Evolutionary conservation across 768 basidiomycete species (phyloP), one percentile per base, ranked within the genome.

Genomic region (Lentinula detonsa): DNA sequence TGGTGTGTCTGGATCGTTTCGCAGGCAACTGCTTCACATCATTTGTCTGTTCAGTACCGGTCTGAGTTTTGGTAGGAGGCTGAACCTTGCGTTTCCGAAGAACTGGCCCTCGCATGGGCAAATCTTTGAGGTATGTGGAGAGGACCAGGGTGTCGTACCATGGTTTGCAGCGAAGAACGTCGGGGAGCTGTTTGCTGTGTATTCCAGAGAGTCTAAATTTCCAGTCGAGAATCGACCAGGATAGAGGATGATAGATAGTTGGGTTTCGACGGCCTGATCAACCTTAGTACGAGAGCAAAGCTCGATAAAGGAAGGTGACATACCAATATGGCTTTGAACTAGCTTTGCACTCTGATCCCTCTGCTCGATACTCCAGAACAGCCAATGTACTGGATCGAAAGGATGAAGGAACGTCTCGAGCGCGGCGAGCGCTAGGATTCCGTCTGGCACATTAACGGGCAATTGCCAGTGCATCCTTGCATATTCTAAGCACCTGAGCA

Each of bases 361-460:
- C 65, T 76, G 74, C 52, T 76, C 78, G 62, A 75, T 76, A 50
- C 76, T 78, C 87, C 87, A 88, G 68, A 88, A 81, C n/a, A 83
- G 71, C 81, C 83, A 83, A 65, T 87, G 85, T 5, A 78, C 81
- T 13, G 79, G 79, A 68, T 86, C 80, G 34, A 76, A 74, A 15
- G 80, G 81, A 52, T 75, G 74, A 65, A 83, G 78, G 64, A 86
- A 80, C 11, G 87, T 81, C 9, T 79, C 78, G 62, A 88, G 80
- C 2, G 86, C 87, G 4, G 81, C 83, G 57, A 88, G 81, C 31
- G 80, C 78, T 62, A 85, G 78, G 60, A 86, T 69, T 60, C 77
- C 67, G 60, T 80, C 72, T 45, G 78, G 75, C 54, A 81, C 67
- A 39, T 74, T 60, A 37, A 71, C 3, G 58, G 81, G 73, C 62